Evolutionary conservation across 306 rosid species (phyloP).

Genomic region (Vigna nakashimae): DNA sequence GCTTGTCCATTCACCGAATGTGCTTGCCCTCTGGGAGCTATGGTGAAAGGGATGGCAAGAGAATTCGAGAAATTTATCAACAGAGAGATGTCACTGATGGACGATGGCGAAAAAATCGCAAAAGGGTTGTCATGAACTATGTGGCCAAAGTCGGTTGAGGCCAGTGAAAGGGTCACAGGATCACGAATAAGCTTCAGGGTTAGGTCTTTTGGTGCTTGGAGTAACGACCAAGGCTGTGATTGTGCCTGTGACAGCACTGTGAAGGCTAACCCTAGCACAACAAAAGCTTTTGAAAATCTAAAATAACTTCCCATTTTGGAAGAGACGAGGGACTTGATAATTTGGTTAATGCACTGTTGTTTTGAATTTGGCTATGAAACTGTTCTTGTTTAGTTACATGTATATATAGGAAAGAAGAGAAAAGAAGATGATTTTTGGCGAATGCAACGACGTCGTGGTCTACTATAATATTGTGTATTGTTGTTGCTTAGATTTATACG

Average conservation of each 20-base stretch:
- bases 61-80: constrained; percentile 56
- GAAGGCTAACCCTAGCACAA: constrained; percentile 35
- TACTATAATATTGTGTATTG: background rate
- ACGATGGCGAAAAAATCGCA: constrained; percentile 59
- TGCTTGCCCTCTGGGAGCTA: constrained; percentile 78
- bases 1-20: constrained; percentile 88
- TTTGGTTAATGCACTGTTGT: constrained; percentile 26
- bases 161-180: constrained; percentile 46
- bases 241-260: background rate
- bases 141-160: constrained; percentile 78
- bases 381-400: constrained; percentile 13
- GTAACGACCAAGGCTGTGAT: constrained; percentile 39
- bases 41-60: constrained; percentile 46
- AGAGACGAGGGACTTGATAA: background rate
- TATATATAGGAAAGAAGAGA: constrained; percentile 32
- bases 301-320: constrained; percentile 21
- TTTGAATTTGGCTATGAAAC: constrained; percentile 27
- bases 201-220: constrained; percentile 47
- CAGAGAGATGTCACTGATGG: constrained; percentile 51
- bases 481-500: constrained; percentile 40
- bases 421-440: background rate
- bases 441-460: constrained; percentile 7
- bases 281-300: background rate
- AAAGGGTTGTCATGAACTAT: constrained; percentile 50
- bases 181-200: constrained; percentile 53